A percentile compares a stretch with the other conserved stretches of the same genome.
phyloP scores from a whole-genome alignment of 306 rosid genomes.

The Corylus americana region DNA sequence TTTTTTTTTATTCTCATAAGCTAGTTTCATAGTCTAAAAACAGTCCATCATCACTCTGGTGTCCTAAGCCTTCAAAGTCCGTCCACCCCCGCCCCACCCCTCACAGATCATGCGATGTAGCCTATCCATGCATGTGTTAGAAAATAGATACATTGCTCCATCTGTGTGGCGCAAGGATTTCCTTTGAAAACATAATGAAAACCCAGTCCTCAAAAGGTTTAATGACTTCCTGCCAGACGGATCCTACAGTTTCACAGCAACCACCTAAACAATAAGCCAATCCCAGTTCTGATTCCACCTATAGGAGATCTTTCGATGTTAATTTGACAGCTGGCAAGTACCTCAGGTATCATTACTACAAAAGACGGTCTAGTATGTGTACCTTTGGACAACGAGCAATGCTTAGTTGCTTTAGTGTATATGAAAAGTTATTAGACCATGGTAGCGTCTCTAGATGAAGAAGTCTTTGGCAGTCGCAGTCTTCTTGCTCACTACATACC shows the following conservation, averaged over 20 bases:
- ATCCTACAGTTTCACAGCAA: not conserved
- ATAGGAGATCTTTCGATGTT: not conserved
- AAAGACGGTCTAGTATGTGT: slow-evolving; percentile 24
- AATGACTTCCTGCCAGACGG: not conserved
- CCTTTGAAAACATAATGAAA: not conserved
- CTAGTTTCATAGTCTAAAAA: not conserved
- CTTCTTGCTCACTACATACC: slow-evolving; percentile 66
- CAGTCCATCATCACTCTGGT: not conserved
- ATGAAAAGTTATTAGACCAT: slow-evolving; percentile 79
- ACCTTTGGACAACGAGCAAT: slow-evolving; percentile 89
- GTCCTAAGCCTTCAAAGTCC: not conserved
- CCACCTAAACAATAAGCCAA: not conserved
- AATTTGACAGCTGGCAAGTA: slow-evolving; percentile 10
- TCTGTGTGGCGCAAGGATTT: not conserved
- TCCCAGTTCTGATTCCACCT: not conserved
- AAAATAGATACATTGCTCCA: not conserved
- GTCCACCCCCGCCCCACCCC: not conserved
- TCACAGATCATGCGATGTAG: not conserved
- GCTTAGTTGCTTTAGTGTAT: slow-evolving; percentile 70
- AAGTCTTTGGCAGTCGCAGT: slow-evolving; percentile 55
- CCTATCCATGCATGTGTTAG: not conserved
- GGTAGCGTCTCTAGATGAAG: slow-evolving; percentile 55
- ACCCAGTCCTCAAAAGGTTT: not conserved
- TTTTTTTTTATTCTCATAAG: not conserved
- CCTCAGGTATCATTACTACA: slow-evolving; percentile 4